Percentiles rank a stretch among this genome's conserved stretches.
These are phyloP conservation scores for Psidium friedrichsthalianum DNA, from an alignment of 345 rosid species.

Conservation along the genomic window DNA sequence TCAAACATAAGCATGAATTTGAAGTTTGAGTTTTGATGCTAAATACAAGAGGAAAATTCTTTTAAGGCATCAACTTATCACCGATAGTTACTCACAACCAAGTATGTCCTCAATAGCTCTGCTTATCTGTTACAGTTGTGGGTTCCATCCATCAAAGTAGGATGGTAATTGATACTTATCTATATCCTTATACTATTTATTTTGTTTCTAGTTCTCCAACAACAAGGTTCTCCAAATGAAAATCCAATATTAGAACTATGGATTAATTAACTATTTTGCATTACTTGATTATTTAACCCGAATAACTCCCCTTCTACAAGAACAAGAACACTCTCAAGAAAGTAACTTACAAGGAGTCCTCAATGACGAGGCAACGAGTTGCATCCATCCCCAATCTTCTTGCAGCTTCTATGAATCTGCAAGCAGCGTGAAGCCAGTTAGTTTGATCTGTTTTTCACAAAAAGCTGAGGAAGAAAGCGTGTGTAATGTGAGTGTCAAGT, in stretches of 20 bases:
- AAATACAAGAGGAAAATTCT: not conserved
- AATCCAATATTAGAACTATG: not conserved
- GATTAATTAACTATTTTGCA: not conserved
- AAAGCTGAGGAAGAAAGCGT: not conserved
- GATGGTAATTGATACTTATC: not conserved
- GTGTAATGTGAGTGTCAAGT: not conserved
- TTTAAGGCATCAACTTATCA: not conserved
- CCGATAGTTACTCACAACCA: not conserved
- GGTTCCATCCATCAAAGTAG: not conserved
- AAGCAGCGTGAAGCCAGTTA: not conserved
- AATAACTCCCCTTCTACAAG: not conserved
- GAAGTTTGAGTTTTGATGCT: not conserved
- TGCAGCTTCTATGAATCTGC: constrained; percentile 33
- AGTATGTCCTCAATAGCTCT: not conserved
- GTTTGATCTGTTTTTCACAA: not conserved
- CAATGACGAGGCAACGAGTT: constrained; percentile 25
- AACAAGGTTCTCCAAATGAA: not conserved
- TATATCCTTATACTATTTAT: not conserved
- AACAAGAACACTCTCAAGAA: not conserved
- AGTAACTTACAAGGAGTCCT: constrained; percentile 33
- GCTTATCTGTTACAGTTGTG: not conserved
- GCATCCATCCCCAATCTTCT: constrained; percentile 23
- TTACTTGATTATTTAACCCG: not conserved
- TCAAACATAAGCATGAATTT: not conserved
- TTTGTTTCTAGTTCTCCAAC: not conserved